A percentile compares a stretch with the other conserved stretches of the same genome.
Conservation (phyloP, 2,329 filamentous ascomycete species). For the Cladosporium sphaerospermum region DNA sequence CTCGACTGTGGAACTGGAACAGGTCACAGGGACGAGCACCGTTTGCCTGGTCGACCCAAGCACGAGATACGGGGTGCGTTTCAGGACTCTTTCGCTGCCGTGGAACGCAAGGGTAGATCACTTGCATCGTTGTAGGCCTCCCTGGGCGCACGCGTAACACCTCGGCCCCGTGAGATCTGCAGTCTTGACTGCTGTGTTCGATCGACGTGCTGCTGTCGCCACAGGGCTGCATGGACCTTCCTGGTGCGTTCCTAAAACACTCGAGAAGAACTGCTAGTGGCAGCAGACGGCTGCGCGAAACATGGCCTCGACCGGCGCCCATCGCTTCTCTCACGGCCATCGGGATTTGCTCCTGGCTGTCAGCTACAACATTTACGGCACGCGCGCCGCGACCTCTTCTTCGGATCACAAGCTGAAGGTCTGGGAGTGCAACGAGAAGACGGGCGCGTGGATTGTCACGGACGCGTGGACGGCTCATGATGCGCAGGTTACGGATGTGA, state of each 20-base stretch:
- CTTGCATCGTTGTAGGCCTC: not conserved
- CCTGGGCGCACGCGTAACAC: slow-evolving; percentile 1
- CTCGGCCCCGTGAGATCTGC: not conserved
- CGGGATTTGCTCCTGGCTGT: slow-evolving; percentile 76
- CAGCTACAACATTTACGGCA: slow-evolving; percentile 87
- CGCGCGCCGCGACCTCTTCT: slow-evolving; percentile 82
- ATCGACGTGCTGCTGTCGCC: not conserved
- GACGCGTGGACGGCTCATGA: slow-evolving; percentile 89
- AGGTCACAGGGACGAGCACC: not conserved
- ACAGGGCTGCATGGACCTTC: slow-evolving; percentile 1
- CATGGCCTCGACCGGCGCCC: slow-evolving; percentile 32
- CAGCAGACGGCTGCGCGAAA: slow-evolving; percentile 3
- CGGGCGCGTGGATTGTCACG: slow-evolving; percentile 69
- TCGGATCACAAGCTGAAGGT: slow-evolving; percentile 90
- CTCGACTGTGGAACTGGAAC: too few species aligned
- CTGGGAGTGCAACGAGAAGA: slow-evolving; percentile 72
- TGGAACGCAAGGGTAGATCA: not conserved
- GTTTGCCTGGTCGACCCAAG: not conserved
- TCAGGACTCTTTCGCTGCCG: not conserved
- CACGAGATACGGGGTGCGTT: not conserved
- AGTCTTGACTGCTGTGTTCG: not conserved
- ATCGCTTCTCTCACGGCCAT: slow-evolving; percentile 66
- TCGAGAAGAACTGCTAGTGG: not conserved
- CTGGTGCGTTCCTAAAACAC: not conserved
- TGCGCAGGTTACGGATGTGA: slow-evolving; percentile 82